Percentiles rank a stretch among this genome's conserved stretches.
Conservation (phyloP, 805 yeast genomes). For the Candida cerambycidarum region DNA sequence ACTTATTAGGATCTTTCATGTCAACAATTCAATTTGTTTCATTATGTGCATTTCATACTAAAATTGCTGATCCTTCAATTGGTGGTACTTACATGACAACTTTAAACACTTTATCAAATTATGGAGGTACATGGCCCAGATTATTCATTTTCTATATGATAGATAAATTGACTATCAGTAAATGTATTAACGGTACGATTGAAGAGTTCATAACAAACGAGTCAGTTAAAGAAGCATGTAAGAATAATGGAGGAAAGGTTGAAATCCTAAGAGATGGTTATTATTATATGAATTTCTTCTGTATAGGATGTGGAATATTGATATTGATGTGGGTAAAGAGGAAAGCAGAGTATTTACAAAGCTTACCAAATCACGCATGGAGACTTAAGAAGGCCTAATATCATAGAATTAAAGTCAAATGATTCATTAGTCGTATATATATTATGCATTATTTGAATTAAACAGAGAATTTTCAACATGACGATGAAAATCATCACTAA, state of each 20-base stretch:
- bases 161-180: conserved; percentile 69
- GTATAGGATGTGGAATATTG: conserved; percentile 64
- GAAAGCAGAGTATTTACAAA: conserved; percentile 65
- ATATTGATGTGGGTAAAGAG: conserved; percentile 68
- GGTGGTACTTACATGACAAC: conserved; percentile 99
- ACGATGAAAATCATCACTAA: conserved; percentile 29
- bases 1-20: conserved; percentile 86
- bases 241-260: conserved; percentile 55
- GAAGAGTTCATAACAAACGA: conserved; percentile 24
- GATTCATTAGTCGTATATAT: neutral
- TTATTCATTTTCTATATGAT: conserved; percentile 76
- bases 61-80: conserved; percentile 90
- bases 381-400: conserved; percentile 42
- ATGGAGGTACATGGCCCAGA: conserved; percentile 98
- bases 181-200: conserved; percentile 42
- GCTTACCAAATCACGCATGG: conserved; percentile 76
- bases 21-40: conserved; percentile 94
- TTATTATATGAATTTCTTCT: conserved; percentile 70
- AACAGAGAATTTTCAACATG: conserved; percentile 17
- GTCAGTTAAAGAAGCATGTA: conserved; percentile 50
- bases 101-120: conserved; percentile 83
- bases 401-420: too few species aligned
- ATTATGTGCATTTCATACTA: conserved; percentile 91
- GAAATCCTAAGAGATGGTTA: conserved; percentile 72
- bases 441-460: conserved; percentile 7